phyloP scores from a whole-genome alignment of 208 protist genomes.

The Leptomonas pyrrhocoris region DNA sequence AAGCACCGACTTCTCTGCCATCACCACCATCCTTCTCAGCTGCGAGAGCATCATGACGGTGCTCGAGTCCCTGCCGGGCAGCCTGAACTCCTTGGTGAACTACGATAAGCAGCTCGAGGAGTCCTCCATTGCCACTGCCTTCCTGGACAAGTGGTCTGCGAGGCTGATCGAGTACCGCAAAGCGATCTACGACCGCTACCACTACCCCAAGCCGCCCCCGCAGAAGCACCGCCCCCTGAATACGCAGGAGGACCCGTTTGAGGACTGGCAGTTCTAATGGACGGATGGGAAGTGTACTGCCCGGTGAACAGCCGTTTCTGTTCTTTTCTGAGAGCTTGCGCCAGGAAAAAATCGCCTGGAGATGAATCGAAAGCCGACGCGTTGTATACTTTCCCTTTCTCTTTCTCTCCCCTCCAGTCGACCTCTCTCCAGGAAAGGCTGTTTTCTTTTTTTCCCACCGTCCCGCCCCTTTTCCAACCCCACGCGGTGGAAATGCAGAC shows the following conservation, averaged over 20 bases:
- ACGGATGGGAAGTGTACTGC: not conserved
- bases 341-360: too few species aligned
- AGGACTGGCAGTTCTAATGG: constrained; percentile 8
- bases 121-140: constrained; percentile 16
- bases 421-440: too few species aligned
- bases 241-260: constrained; percentile 21
- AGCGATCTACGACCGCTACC: constrained; percentile 26
- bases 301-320: not conserved
- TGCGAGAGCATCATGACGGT: constrained; percentile 37
- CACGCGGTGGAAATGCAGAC: too few species aligned
- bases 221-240: constrained; percentile 10
- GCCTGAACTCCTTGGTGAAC: constrained; percentile 20
- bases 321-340: not conserved
- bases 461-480: too few species aligned
- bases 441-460: too few species aligned
- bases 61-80: constrained; percentile 13
- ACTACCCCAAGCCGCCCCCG: constrained; percentile 21
- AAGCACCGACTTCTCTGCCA: constrained; percentile 37
- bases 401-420: too few species aligned
- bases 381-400: too few species aligned
- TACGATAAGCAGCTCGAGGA: constrained; percentile 49
- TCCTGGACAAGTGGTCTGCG: constrained; percentile 32
- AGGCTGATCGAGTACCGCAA: constrained; percentile 19
- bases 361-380: too few species aligned
- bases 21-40: constrained; percentile 27